Evolutionary conservation across 495 filamentous ascomycete genomes (phyloP), one percentile per base, ranked within the genome.

Genomic region (Podospora pseudopauciseta): DNA sequence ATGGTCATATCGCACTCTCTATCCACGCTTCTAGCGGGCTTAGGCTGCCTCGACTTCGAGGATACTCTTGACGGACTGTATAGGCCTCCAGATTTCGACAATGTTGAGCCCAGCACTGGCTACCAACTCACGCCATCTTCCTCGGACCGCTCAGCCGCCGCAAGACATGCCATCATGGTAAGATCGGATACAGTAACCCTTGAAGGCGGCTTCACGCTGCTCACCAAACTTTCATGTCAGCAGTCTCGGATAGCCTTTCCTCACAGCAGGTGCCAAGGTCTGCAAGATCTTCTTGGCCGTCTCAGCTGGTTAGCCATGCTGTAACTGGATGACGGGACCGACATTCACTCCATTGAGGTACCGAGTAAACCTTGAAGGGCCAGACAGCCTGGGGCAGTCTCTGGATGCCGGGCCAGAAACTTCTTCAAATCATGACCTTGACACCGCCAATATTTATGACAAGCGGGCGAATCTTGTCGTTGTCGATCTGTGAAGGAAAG

Each of bases 181-280:
- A 80, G 64, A 58, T 80, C 79, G 26, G 74, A 67, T 68, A 77
- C 63, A 77, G 85, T 75, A 0, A 83, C 82, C 15, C 75, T 77
- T 73, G 80, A 80, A 16, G 74, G 70, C 3, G 85, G 78, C 2
- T 77, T 78, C 66, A 72, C 71, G 63, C 80, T 77, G 5, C 77
- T 80, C 15, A 88, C 75, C 15, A 87, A 77, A 67, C 81, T 83
- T 72, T 88, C 85, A 68, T 86, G 85, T 76, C 63, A 87, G 71
- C 30, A 88, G 73, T 44, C 78, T 75, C 26, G 76, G 80, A 67
- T 86, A 86, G 0, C 83, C 83, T 49, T 73, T 79, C 69, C 79
- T 77, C 77, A 86, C 76, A 32, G 84, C 84, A 30, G 65, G 64
- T 65, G 63, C 72, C 26, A 84, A 71, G 28, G 76, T 66, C 0